These are phyloP conservation scores for Tolypocladium capitatum DNA, from an alignment of 2,329 filamentous ascomycete genomes.

Conservation along the genomic window DNA sequence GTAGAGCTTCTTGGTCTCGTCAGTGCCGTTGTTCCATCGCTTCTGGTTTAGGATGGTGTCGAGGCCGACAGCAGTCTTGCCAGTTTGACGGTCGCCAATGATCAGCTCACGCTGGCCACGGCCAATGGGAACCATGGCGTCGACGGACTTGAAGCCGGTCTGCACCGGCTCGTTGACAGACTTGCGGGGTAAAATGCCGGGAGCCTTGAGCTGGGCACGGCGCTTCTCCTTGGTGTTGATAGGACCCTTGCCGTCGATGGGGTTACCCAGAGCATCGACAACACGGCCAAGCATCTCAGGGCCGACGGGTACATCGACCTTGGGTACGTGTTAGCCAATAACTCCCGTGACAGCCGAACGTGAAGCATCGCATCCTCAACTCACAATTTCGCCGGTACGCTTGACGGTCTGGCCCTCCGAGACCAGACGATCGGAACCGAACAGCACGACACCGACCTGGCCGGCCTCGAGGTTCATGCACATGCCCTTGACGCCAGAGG, in stretches of 20 bases:
- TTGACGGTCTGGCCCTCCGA: slow-evolving; percentile 99
- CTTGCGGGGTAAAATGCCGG: slow-evolving; percentile 89
- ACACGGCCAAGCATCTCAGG: slow-evolving; percentile 91
- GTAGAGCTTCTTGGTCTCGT: slow-evolving; percentile 98
- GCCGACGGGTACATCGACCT: slow-evolving; percentile 97
- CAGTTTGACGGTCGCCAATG: slow-evolving; percentile 99
- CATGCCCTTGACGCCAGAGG: slow-evolving; percentile 99
- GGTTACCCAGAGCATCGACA: slow-evolving; percentile 95
- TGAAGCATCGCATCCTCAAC: slow-evolving; percentile 24
- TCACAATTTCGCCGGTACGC: slow-evolving; percentile 98
- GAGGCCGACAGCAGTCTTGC: slow-evolving; percentile 97
- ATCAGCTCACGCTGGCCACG: slow-evolving; percentile 99
- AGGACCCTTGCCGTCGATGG: slow-evolving; percentile 98
- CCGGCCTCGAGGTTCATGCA: slow-evolving; percentile 99
- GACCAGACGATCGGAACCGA: slow-evolving; percentile 99
- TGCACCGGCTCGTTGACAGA: slow-evolving; percentile 98
- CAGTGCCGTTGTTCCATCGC: slow-evolving; percentile 78
- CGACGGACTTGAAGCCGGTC: slow-evolving; percentile 98
- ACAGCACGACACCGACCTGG: slow-evolving; percentile 99
- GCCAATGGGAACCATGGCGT: slow-evolving; percentile 99
- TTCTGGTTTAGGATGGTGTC: slow-evolving; percentile 99
- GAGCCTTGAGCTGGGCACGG: slow-evolving; percentile 98
- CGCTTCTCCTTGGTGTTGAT: slow-evolving; percentile 82
- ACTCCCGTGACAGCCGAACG: neutral
- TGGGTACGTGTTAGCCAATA: slow-evolving; percentile 12